Evolutionary conservation across 805 yeast species (phyloP), one percentile per base, ranked within the genome.

Genomic region (Wickerhamiella galacta): DNA sequence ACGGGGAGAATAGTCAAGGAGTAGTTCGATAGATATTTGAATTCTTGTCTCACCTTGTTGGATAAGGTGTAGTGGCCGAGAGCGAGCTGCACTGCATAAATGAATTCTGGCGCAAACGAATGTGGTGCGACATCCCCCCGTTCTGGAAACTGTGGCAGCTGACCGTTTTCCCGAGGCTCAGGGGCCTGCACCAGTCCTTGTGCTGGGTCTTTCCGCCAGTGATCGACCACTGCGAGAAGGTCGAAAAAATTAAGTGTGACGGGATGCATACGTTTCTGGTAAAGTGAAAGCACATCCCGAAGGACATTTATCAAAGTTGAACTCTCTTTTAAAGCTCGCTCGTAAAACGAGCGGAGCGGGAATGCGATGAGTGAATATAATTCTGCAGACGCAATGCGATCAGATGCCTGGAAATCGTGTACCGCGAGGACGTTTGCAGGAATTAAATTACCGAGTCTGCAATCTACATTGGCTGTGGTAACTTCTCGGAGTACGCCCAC

Each of bases 1-100:
- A 16, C 24, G 3, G 36, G 28, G 11, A 28, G 24, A 3, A 33
- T 19, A 9, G 29, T 23, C 20, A 33, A 22, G 7, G 18, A n/a
- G 16, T 28, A 23, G 11, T 12, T 12, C n/a, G 24, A 22, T 3
- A 20, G 24, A 20, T 27, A 18, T 11, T 28, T 25, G 17, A 34
- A 29, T 10, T 34, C 33, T 10, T 25, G 16, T 3, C 26, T 28
- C 12, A 34, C 18, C 17, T 31, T 34, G 25, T 32, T 31, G 10
- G 36, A 33, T 5, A 44, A 27, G 5, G 30, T 20, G 25, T 43
- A 35, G 17, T 44, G 41, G 15, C 37, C 42, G 2, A 44, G 31
- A n/a, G 43, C 39, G 21, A 41, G 31, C 9, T 34, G 28, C 11
- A 38, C 35, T 3, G 43, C 48, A 11, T 25, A 25, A n/a, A n/a